A percentile compares a stretch with the other conserved stretches of the same genome.
Evolutionary conservation across 2,329 filamentous ascomycete species (phyloP).

Genomic region (Neonectria ditissima): DNA sequence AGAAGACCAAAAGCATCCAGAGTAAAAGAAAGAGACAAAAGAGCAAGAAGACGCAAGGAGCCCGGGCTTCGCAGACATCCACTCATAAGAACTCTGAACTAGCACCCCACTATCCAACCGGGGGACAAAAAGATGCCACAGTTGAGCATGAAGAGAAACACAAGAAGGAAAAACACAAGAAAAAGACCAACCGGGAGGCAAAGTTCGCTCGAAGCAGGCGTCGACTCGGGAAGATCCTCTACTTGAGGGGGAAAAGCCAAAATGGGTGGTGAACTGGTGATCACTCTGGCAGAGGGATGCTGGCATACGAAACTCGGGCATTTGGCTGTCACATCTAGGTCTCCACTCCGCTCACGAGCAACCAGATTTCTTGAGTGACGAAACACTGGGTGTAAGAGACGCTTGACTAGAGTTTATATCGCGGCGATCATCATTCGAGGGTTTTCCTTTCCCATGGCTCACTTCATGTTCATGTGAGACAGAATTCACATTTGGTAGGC

Average conservation of each 20-base stretch:
- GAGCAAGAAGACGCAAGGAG: background rate
- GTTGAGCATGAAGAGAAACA: background rate
- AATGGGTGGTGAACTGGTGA: background rate
- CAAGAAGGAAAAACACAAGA: background rate
- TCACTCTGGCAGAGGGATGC: background rate
- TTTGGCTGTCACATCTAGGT: background rate
- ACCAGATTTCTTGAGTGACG: background rate
- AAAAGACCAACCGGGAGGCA: background rate
- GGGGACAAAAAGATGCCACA: background rate
- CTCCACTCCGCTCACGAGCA: background rate
- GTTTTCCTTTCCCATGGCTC: background rate
- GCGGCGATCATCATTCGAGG: background rate
- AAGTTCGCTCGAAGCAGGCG: background rate
- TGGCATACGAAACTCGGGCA: background rate
- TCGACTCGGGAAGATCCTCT: background rate
- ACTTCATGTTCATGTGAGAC: background rate
- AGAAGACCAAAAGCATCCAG: background rate
- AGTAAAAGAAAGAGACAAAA: background rate
- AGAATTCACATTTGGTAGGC: background rate
- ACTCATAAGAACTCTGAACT: background rate
- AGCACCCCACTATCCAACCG: background rate
- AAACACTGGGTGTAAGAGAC: background rate
- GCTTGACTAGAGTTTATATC: background rate
- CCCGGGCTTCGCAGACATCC: background rate
- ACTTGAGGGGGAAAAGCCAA: background rate